phyloP scores from a whole-genome alignment of 2,329 filamentous ascomycete genomes.

The Akanthomyces uredinophilus region DNA sequence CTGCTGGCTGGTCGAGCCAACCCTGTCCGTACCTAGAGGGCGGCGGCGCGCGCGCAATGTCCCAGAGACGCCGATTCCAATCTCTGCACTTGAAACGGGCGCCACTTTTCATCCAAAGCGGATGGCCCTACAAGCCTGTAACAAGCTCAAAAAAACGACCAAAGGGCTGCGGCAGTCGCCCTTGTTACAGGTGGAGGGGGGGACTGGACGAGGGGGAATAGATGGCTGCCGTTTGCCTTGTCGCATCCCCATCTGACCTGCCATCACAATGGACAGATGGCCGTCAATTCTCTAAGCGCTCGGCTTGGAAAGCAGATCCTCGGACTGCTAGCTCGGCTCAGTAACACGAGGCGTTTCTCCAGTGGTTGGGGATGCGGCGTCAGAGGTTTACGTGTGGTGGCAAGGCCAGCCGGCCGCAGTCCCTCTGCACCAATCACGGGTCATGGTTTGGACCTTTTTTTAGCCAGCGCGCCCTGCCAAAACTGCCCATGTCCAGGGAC shows the following conservation, averaged over 20 bases:
- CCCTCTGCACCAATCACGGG: background rate
- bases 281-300: background rate
- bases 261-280: background rate
- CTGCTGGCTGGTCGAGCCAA: background rate
- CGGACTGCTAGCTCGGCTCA: background rate
- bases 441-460: background rate
- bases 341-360: slow-evolving; percentile 10
- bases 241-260: background rate
- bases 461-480: background rate
- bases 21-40: background rate
- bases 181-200: background rate
- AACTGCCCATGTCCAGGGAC: background rate
- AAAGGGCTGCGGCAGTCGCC: slow-evolving; percentile 1
- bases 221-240: background rate
- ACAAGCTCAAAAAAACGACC: background rate
- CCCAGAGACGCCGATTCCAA: slow-evolving; percentile 1
- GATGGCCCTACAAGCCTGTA: background rate
- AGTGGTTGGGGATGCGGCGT: background rate
- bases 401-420: background rate
- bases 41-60: slow-evolving; percentile 1
- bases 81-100: slow-evolving; percentile 9
- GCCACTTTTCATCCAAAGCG: slow-evolving; percentile 1
- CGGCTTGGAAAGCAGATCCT: background rate
- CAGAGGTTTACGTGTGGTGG: background rate
- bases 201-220: background rate